A percentile compares a stretch with the other conserved stretches of the same genome.
These are phyloP conservation scores for Eucalyptus caleyi DNA, from an alignment of 345 rosid genomes.

Conservation along the genomic window DNA sequence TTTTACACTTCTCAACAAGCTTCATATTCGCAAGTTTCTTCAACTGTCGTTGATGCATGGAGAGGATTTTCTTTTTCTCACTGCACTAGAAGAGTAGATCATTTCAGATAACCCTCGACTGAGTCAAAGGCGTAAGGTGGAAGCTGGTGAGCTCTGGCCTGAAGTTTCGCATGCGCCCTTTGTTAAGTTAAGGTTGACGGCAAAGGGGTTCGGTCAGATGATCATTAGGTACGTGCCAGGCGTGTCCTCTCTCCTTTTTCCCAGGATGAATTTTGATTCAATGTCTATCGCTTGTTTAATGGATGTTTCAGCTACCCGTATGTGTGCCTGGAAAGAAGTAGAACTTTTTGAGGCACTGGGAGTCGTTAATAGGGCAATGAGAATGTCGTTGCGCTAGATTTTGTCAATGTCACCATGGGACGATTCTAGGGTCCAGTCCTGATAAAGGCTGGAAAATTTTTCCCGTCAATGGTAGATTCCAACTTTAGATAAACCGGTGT, in stretches of 20 bases:
- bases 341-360: neutral
- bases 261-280: neutral
- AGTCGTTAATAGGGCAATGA: neutral
- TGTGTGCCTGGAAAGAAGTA: neutral
- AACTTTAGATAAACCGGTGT: neutral
- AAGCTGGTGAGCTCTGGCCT: neutral
- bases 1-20: neutral
- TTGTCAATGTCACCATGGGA: neutral
- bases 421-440: neutral
- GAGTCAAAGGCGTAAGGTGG: neutral
- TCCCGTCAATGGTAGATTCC: neutral
- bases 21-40: neutral
- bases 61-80: neutral
- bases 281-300: neutral
- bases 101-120: neutral
- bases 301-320: neutral
- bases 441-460: neutral
- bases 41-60: neutral
- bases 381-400: neutral
- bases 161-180: neutral
- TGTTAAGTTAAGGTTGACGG: neutral
- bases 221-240: neutral
- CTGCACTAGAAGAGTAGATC: neutral
- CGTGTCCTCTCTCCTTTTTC: neutral
- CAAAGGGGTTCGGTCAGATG: neutral